Evolutionary conservation across 2,329 filamentous ascomycete species (phyloP).

Genomic region (Aureobasidium mangrovei): DNA sequence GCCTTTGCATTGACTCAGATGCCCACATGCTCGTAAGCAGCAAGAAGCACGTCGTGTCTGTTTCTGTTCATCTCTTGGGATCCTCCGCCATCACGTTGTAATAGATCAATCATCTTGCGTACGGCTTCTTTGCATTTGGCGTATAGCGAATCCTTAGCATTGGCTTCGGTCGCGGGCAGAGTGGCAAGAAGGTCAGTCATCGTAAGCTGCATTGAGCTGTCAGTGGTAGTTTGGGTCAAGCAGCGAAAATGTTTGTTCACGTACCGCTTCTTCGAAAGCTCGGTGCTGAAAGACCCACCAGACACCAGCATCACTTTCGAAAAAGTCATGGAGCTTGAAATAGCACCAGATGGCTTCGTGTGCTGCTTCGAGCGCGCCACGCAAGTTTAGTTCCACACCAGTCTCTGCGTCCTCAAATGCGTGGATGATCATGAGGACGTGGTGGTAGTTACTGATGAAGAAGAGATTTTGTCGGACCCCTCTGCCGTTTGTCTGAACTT

Average conservation of each 20-base stretch:
- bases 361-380: conserved; percentile 64
- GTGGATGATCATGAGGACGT: conserved; percentile 72
- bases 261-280: conserved; percentile 66
- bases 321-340: conserved; percentile 61
- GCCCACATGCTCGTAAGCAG: conserved; percentile 30
- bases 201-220: conserved; percentile 13
- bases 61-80: conserved; percentile 42
- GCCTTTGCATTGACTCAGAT: background rate
- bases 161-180: conserved; percentile 6
- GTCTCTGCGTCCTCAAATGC: conserved; percentile 56
- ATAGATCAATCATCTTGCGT: conserved; percentile 36
- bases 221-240: conserved; percentile 15
- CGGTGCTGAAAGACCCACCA: conserved; percentile 83
- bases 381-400: conserved; percentile 47
- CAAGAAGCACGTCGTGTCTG: conserved; percentile 37
- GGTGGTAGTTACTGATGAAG: conserved; percentile 72
- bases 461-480: conserved; percentile 67
- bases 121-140: conserved; percentile 36
- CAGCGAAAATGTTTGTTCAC: conserved; percentile 30
- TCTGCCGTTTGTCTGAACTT: conserved; percentile 53
- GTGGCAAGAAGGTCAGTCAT: conserved; percentile 17
- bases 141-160: conserved; percentile 27
- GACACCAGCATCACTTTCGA: conserved; percentile 63
- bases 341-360: conserved; percentile 67
- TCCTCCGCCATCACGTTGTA: conserved; percentile 35